Percentiles rank a stretch among this genome's conserved stretches.
Evolutionary conservation across 78 protist genomes (phyloP).

Genomic region (Paulinella micropora): DNA sequence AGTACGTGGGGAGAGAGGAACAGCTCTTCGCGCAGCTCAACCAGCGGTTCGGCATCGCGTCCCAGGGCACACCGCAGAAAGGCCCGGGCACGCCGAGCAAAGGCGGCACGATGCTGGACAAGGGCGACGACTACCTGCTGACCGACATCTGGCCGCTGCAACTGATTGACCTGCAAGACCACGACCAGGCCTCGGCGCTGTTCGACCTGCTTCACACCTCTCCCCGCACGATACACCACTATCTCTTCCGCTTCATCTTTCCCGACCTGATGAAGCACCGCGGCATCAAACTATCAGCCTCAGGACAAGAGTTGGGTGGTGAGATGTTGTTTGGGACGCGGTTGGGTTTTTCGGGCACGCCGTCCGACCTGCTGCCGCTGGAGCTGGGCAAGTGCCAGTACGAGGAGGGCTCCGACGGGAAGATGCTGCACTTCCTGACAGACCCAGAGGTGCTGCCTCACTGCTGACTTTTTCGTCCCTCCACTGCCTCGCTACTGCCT

Average conservation of each 20-base stretch:
- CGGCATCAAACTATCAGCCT: conserved; percentile 30
- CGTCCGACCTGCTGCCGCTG: conserved; percentile 50
- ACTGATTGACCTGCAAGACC: conserved; percentile 1
- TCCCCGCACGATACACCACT: conserved; percentile 40
- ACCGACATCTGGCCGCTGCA: conserved; percentile 28
- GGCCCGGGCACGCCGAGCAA: no score
- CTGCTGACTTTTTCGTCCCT: no score
- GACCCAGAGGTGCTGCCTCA: no score
- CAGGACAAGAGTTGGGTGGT: conserved; percentile 43
- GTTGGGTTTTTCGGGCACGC: conserved; percentile 46
- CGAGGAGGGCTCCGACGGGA: conserved; percentile 55
- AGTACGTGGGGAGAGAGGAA: no score
- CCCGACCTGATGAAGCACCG: conserved; percentile 33
- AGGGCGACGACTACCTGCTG: no score
- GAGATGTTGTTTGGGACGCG: conserved; percentile 21
- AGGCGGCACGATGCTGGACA: no score
- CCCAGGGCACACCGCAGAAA: no score
- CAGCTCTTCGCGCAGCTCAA: no score
- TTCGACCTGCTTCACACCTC: conserved; percentile 18
- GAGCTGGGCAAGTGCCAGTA: conserved; percentile 56
- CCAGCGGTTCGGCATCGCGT: no score
- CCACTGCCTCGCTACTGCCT: no score
- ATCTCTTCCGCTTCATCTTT: conserved; percentile 35
- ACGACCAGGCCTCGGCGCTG: conserved; percentile 15
- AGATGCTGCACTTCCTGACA: conserved; percentile 36